A percentile compares a stretch with the other conserved stretches of the same genome.
Conservation (phyloP, 495 filamentous ascomycete genomes). For the Xanthoparmelia taractica region DNA sequence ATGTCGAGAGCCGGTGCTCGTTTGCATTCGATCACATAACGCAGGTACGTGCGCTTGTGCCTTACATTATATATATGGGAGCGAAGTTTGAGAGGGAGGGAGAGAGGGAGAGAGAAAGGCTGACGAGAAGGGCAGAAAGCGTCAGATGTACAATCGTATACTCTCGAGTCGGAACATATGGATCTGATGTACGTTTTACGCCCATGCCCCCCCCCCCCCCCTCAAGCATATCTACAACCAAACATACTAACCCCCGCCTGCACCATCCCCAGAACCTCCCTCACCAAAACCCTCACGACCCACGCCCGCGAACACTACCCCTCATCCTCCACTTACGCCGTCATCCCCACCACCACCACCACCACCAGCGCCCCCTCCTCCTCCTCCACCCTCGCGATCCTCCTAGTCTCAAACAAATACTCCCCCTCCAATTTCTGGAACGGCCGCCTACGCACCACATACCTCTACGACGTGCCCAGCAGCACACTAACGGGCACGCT, state of each 20-base stretch:
- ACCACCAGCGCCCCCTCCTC: conserved; percentile 62
- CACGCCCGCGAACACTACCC: conserved; percentile 89
- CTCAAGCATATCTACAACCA: conserved; percentile 8
- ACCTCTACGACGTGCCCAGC: conserved; percentile 62
- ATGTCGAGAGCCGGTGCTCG: conserved; percentile 74
- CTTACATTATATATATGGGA: too few species aligned
- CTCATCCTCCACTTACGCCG: conserved; percentile 66
- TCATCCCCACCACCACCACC: conserved; percentile 45
- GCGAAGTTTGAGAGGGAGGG: too few species aligned
- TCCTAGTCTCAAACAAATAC: conserved; percentile 92
- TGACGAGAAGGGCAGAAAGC: conserved; percentile 54
- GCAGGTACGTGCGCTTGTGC: conserved; percentile 45
- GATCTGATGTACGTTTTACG: conserved; percentile 76
- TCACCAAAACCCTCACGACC: conserved; percentile 65
- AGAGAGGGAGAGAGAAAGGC: not conserved
- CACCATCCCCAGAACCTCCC: conserved; percentile 53
- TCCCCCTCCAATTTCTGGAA: conserved; percentile 98
- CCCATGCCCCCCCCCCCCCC: conserved; percentile 10
- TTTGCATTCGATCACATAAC: conserved; percentile 81
- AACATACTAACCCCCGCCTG: not conserved
- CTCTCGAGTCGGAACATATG: conserved; percentile 67
- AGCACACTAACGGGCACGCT: conserved; percentile 57
- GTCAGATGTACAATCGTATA: conserved; percentile 69
- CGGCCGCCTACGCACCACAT: conserved; percentile 87
- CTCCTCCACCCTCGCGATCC: conserved; percentile 55